Evolutionary conservation across 1,284 basidiomycete genomes (phyloP), one percentile per base, ranked within the genome.

Genomic region (Irpex rosettiformis): DNA sequence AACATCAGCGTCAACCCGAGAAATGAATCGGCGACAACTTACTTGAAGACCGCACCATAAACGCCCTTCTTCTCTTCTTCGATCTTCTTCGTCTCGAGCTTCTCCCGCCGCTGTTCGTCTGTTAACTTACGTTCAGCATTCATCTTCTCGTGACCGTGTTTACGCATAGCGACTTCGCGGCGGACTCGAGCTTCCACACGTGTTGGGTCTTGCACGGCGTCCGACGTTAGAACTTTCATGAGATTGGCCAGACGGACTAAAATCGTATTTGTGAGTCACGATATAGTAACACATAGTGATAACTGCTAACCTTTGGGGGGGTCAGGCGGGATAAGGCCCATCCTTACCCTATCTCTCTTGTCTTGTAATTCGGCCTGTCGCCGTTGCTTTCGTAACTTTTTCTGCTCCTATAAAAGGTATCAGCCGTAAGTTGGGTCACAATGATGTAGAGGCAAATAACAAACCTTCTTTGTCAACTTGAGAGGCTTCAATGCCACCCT

Each of bases 171-270:
- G 30, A 99, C 96, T 72, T 99, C 96, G 52, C 93, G 82, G 42
- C 94, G 81, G 4, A 99, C 96, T 51, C 92, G 86, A 3, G 96
- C 96, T 74, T 99, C 97, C 11, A 99, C 93, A 64, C 96, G 91
- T 1, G 97, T 99, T 1, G 97, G 94, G 71, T 99, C 97, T 78
- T 95, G 92, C 10, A 98, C 89, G 0, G 95, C 96, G 70, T 98
- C 96, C 8, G 93, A 93, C 0, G 96, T 97, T 42, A 99, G 80
- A 11, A 99, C 97, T 70, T 95, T 95, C 96, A 99, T 98, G 70
- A 99, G 77, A 74, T 99, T 99, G 48, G 92, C 86, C 58, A 99
- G 80, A 54, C 95, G 93, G 59, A 99, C 96, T 94, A 68, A 63
- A n/a, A n/a, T n/a, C n/a, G n/a, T n/a, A n/a, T n/a, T n/a, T n/a